phyloP scores from a whole-genome alignment of 306 rosid species.

The Medicago truncatula region DNA sequence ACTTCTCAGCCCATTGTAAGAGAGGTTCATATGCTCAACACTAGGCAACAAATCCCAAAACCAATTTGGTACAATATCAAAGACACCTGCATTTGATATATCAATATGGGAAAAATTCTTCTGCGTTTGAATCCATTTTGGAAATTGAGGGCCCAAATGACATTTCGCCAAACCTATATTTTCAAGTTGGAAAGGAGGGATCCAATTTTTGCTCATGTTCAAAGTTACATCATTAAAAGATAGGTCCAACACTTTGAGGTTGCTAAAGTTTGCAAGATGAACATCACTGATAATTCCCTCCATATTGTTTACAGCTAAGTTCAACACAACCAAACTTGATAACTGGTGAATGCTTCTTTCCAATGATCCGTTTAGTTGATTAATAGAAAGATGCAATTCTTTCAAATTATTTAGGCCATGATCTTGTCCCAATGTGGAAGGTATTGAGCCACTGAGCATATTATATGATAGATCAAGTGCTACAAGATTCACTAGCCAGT shows the following conservation, averaged over 20 bases:
- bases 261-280: slow-evolving; percentile 1
- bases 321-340: slow-evolving; percentile 20
- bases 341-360: neutral
- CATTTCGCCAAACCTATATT: slow-evolving; percentile 14
- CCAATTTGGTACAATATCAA: slow-evolving; percentile 35
- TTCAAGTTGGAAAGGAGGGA: slow-evolving; percentile 37
- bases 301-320: neutral
- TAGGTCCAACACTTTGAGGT: slow-evolving; percentile 22
- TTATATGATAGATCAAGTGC: slow-evolving; percentile 29
- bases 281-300: slow-evolving; percentile 11
- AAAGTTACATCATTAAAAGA: slow-evolving; percentile 11
- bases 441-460: slow-evolving; percentile 26
- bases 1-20: neutral
- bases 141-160: slow-evolving; percentile 25
- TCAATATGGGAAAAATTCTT: slow-evolving; percentile 3
- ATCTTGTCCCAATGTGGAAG: slow-evolving; percentile 8
- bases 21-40: neutral
- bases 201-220: slow-evolving; percentile 32
- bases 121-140: slow-evolving; percentile 38
- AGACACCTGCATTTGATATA: neutral
- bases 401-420: slow-evolving; percentile 16
- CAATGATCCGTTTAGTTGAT: slow-evolving; percentile 13
- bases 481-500: neutral
- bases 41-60: slow-evolving; percentile 36
- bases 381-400: slow-evolving; percentile 21